These are phyloP conservation scores for Hemileia vastatrix DNA, from an alignment of 1,284 basidiomycete genomes.

Conservation along the genomic window DNA sequence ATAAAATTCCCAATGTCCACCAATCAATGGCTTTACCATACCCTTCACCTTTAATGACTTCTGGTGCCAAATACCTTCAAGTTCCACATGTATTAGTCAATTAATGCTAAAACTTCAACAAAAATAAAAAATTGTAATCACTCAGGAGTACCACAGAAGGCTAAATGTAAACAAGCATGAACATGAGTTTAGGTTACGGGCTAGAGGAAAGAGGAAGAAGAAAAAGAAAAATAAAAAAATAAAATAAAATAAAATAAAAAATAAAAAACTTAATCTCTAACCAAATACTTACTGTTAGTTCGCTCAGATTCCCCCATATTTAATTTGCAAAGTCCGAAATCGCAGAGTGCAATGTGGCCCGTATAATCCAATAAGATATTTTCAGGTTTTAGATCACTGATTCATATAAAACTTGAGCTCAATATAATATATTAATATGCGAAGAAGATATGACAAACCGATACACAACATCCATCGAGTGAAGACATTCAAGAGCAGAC, in stretches of 20 bases:
- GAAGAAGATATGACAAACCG: conserved; percentile 33
- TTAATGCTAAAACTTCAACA: not conserved
- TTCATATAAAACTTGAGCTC: not conserved
- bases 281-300: conserved; percentile 17
- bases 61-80: conserved; percentile 45
- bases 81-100: conserved; percentile 31
- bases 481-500: conserved; percentile 84
- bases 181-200: too few species aligned
- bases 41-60: conserved; percentile 43
- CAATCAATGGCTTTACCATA: conserved; percentile 46
- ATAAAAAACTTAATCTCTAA: too few species aligned
- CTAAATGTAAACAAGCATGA: not conserved
- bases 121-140: too few species aligned
- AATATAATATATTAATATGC: not conserved
- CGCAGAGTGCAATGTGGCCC: conserved; percentile 90
- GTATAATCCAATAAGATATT: conserved; percentile 95
- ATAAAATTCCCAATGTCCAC: conserved; percentile 45
- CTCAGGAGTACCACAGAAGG: conserved; percentile 23
- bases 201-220: too few species aligned
- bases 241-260: not conserved
- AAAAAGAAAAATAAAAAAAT: not conserved
- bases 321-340: conserved; percentile 94
- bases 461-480: conserved; percentile 96
- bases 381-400: conserved; percentile 81
- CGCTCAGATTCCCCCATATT: conserved; percentile 53